A percentile compares a stretch with the other conserved stretches of the same genome.
These are phyloP conservation scores for Dentipellis sp. DNA, from an alignment of 768 basidiomycete genomes.

Conservation along the genomic window DNA sequence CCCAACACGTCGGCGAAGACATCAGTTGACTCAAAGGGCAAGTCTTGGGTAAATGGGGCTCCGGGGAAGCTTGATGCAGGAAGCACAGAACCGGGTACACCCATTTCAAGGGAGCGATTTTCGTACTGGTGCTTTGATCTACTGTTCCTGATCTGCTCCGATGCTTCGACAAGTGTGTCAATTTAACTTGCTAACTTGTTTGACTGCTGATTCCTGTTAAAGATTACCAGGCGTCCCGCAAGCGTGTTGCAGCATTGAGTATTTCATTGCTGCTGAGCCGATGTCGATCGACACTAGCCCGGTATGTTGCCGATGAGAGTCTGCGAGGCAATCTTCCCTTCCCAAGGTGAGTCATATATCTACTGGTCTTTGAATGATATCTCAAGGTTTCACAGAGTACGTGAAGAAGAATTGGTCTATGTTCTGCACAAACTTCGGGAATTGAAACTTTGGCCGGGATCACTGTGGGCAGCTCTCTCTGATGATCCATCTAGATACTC, in stretches of 20 bases:
- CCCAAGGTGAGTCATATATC: slow-evolving; percentile 45
- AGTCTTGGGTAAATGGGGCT: neutral
- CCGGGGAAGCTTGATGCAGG: neutral
- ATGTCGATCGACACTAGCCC: slow-evolving; percentile 57
- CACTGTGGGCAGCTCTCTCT: slow-evolving; percentile 68
- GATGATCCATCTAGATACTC: slow-evolving; percentile 51
- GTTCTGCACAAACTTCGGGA: slow-evolving; percentile 68
- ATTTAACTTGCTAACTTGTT: neutral
- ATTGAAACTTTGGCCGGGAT: slow-evolving; percentile 66
- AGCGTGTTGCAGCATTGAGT: slow-evolving; percentile 63
- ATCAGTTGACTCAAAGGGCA: slow-evolving; percentile 1
- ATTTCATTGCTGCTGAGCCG: slow-evolving; percentile 68
- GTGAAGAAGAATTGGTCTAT: slow-evolving; percentile 87
- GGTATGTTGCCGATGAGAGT: slow-evolving; percentile 78
- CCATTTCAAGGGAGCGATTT: slow-evolving; percentile 73
- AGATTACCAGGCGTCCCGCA: slow-evolving; percentile 56
- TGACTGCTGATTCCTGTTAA: slow-evolving; percentile 1
- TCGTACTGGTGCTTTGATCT: slow-evolving; percentile 92
- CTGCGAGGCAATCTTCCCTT: slow-evolving; percentile 86
- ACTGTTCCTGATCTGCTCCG: slow-evolving; percentile 71
- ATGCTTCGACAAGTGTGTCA: slow-evolving; percentile 46
- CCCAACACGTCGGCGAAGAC: slow-evolving; percentile 13
- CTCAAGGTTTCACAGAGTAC: slow-evolving; percentile 38
- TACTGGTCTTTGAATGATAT: neutral
- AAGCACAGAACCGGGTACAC: slow-evolving; percentile 46